phyloP scores from a whole-genome alignment of 805 yeast genomes.

The Saccharomyces eubayanus region DNA sequence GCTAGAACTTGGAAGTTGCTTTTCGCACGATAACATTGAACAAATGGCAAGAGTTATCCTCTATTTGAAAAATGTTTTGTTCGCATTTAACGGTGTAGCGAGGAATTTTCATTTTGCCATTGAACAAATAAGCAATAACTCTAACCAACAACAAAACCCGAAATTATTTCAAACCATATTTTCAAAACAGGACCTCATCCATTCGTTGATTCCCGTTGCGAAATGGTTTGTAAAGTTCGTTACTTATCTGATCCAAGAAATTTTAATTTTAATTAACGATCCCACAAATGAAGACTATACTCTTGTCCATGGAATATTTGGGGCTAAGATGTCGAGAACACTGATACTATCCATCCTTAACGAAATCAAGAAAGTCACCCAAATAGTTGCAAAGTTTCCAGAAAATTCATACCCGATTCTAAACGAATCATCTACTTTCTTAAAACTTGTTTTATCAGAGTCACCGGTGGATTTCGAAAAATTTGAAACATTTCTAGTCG shows the following conservation, averaged over 20 bases:
- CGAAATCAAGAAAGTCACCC: slow-evolving; percentile 53
- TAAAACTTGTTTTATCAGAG: slow-evolving; percentile 27
- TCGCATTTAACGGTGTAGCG: slow-evolving; percentile 31
- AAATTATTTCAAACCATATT: slow-evolving; percentile 42
- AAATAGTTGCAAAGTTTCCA: slow-evolving; percentile 47
- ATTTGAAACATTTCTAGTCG: slow-evolving; percentile 56
- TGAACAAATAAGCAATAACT: slow-evolving; percentile 23
- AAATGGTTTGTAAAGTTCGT: slow-evolving; percentile 82
- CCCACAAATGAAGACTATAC: slow-evolving; percentile 27
- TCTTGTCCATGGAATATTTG: slow-evolving; percentile 48
- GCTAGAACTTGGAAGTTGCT: slow-evolving; percentile 28
- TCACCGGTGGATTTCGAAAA: slow-evolving; percentile 48
- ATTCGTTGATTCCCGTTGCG: slow-evolving; percentile 64
- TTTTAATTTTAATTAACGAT: slow-evolving; percentile 38
- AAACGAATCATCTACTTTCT: slow-evolving; percentile 29
- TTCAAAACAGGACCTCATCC: slow-evolving; percentile 53
- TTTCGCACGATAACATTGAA: slow-evolving; percentile 21
- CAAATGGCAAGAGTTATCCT: slow-evolving; percentile 28
- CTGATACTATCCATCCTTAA: slow-evolving; percentile 58
- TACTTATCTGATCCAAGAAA: slow-evolving; percentile 64
- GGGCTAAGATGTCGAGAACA: slow-evolving; percentile 64
- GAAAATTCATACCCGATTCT: slow-evolving; percentile 39
- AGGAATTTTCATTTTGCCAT: slow-evolving; percentile 32
- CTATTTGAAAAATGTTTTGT: slow-evolving; percentile 26
- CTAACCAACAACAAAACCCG: slow-evolving; percentile 39